Evolutionary conservation across 2,329 filamentous ascomycete genomes (phyloP).

Genomic region (Dothidotthia symphoricarpi): DNA sequence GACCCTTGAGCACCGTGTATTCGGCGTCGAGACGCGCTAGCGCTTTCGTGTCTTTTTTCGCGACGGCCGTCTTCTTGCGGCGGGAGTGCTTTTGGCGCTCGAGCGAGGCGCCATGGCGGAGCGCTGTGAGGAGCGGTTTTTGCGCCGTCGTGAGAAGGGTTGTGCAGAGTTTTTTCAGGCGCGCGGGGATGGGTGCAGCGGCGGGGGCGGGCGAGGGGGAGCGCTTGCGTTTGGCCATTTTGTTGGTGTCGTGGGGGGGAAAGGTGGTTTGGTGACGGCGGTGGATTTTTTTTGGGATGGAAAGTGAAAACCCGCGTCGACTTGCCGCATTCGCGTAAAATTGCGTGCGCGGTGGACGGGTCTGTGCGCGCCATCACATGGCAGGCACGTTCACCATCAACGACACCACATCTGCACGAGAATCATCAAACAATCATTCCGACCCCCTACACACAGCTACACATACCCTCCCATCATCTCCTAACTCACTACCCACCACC

Average conservation of each 20-base stretch:
- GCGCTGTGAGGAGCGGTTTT: constrained; percentile 60
- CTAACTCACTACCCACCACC: no score
- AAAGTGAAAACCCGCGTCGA: no score
- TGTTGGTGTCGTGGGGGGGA: neutral
- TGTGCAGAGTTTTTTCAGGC: constrained; percentile 26
- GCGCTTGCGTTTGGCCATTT: constrained; percentile 40
- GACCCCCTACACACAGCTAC: no score
- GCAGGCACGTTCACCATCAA: no score
- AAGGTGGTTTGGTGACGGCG: no score
- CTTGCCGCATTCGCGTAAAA: no score
- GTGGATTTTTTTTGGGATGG: no score
- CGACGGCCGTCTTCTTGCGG: constrained; percentile 56
- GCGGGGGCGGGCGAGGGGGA: constrained; percentile 13
- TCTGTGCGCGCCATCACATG: no score
- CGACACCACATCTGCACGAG: no score
- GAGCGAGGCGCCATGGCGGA: constrained; percentile 72
- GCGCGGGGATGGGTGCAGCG: constrained; percentile 5
- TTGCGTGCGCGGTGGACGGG: no score
- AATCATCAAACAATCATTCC: no score
- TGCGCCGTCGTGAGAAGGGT: constrained; percentile 54
- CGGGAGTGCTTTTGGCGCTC: constrained; percentile 73
- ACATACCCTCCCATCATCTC: no score
- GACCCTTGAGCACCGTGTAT: constrained; percentile 56
- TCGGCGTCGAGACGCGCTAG: constrained; percentile 63
- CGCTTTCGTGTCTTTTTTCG: constrained; percentile 48